phyloP scores from a whole-genome alignment of 2,329 filamentous ascomycete genomes.

The Pseudogymnoascus sp. region DNA sequence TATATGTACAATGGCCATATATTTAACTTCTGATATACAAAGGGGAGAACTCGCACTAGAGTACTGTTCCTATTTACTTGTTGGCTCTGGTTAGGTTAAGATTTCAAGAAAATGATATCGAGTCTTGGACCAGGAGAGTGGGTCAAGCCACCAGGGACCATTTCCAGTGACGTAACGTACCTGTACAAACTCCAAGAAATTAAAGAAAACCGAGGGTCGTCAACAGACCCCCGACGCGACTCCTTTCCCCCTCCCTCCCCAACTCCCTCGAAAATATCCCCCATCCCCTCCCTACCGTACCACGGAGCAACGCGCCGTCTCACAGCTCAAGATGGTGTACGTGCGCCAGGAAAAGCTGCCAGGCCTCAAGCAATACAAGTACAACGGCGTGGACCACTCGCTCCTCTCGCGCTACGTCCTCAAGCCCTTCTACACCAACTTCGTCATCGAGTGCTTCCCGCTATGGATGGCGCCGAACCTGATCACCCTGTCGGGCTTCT shows the following conservation, averaged over 20 bases:
- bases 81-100: not conserved
- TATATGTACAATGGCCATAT: not conserved
- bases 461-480: conserved; percentile 86
- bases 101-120: not conserved
- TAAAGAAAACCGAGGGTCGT: not conserved
- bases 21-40: not conserved
- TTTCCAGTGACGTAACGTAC: conserved; percentile 3
- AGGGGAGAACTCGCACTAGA: not conserved
- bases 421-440: conserved; percentile 94
- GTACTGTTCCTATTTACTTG: not conserved
- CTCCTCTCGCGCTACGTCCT: conserved; percentile 85
- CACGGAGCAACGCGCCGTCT: not conserved
- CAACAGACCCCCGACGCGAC: not conserved
- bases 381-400: conserved; percentile 84
- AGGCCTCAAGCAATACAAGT: conserved; percentile 90
- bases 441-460: conserved; percentile 90
- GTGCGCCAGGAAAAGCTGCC: conserved; percentile 85
- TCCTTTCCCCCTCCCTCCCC: not conserved
- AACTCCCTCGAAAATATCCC: not conserved
- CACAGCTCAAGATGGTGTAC: conserved; percentile 67
- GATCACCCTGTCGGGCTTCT: conserved; percentile 87
- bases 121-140: not conserved
- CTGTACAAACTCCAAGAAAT: not conserved
- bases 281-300: not conserved
- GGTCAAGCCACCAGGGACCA: not conserved